Evolutionary conservation across 1,284 basidiomycete genomes (phyloP), one percentile per base, ranked within the genome.

Genomic region (Cystobasidium pallidum): DNA sequence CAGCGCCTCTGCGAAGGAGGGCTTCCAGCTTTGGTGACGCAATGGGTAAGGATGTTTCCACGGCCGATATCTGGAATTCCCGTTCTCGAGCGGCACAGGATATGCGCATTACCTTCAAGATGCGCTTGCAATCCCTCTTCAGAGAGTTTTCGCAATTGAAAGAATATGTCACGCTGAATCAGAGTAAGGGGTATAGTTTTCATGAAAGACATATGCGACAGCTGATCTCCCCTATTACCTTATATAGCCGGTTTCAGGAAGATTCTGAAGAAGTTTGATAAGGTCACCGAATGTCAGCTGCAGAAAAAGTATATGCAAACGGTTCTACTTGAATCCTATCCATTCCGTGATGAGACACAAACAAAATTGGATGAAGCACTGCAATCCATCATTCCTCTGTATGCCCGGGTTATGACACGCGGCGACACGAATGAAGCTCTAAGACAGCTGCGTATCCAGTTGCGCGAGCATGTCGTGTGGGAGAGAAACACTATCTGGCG

Each of bases 251-350:
- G 95, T 0, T 93, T 98, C 83, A 88, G 92, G 77, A 99, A 99
- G 85, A 95, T 97, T 47, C 81, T 97, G 78, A 99, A 99, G 82
- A 99, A 98, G 90, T 97, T 96, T 79, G 95, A 98, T 85, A 98
- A 98, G 82, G 91, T 96, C 75, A 92, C 89, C 0, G 88, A 89
- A 76, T 91, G 86, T 75, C 86, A 90, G 85, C 86, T 97, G 75
- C 91, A 95, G 83, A 88, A 91, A 75, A 82, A 85, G 13, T 98
- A 95, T 81, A 84, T 98, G 77, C 86, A 88, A 73, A 84, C 88
- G 6, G 82, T 86, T 15, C 89, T 98, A n/a, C 87, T 91, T 76
- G 81, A 82, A 0, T 83, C 87, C 0, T 78, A 82, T 28, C 92
- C 92, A 0, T 96, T 94, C 83, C 85, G 84, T 2, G 84, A 85